Evolutionary conservation across 805 yeast genomes (phyloP), one percentile per base, ranked within the genome.

Genomic region (Saccharomycopsis microspora): DNA sequence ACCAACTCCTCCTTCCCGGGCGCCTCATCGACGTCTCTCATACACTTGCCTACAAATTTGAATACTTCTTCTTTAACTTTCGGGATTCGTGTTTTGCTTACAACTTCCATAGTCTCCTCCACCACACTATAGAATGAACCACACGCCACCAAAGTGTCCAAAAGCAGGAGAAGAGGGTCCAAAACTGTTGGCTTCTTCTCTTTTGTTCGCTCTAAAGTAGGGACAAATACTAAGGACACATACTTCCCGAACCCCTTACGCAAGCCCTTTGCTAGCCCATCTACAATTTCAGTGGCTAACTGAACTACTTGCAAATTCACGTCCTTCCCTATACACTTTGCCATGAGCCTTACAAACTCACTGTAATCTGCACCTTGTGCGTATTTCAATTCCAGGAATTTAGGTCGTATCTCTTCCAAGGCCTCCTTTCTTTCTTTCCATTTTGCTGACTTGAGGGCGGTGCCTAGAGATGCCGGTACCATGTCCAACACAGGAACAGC

Each of bases 381-480:
- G 43, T 80, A 58, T 54, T 72, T 80, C 41, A 80, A 68, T 1
- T 77, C 76, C 41, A 82, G 78, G 32, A 77, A 65, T 8, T 68
- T 64, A 19, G 62, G 60, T 34, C 69, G 71, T 6, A 72, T 60
- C 53, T 79, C 88, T 43, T 85, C 90, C 48, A 93, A 68, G 0
- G 75, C 86, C 55, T 85, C 96, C 49, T 85, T 87, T 53, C 98
- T 72, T 45, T 89, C 97, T 59, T 88, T 87, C 98, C 98, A 93
- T 57, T 82, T 80, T 0, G 79, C 52, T 1, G 89, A 80, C 1
- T 69, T 60, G 33, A 87, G 64, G 54, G 78, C 67, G 1, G 68
- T 58, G 32, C 70, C 57, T 48, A 87, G 74, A 56, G 81, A 81
- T 3, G 65, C 57, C 0, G 97, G 96, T 1, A 89, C 56, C 53